Percentiles rank a stretch among this genome's conserved stretches.
phyloP scores from a whole-genome alignment of 306 rosid species.

The Prinsepia uniflora region DNA sequence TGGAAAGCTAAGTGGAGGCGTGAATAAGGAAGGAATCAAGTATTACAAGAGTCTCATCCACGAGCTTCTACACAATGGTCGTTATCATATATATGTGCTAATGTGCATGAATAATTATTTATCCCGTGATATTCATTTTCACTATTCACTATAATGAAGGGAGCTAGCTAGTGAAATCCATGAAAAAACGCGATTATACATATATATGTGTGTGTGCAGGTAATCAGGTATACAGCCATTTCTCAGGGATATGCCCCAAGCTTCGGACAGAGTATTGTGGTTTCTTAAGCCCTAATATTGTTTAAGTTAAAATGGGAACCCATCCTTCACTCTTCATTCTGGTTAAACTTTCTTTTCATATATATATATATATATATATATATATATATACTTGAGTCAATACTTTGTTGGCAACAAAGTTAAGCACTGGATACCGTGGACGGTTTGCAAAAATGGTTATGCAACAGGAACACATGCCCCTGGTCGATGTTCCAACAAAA shows the following conservation, averaged over 20 bases:
- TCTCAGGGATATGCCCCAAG: slow-evolving; percentile 59
- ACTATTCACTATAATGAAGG: too few relatives aligned
- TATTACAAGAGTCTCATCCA: slow-evolving; percentile 55
- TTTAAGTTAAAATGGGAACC: slow-evolving; percentile 26
- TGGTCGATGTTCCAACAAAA: slow-evolving; percentile 44
- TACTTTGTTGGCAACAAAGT: too few relatives aligned
- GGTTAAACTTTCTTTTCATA: too few relatives aligned
- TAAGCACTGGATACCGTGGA: slow-evolving; percentile 64
- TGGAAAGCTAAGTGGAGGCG: slow-evolving; percentile 44
- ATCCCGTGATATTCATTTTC: too few relatives aligned
- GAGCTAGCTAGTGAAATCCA: too few relatives aligned
- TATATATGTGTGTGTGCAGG: too few relatives aligned
- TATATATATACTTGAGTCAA: too few relatives aligned
- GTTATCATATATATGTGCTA: too few relatives aligned
- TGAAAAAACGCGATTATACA: too few relatives aligned
- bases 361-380: too few relatives aligned
- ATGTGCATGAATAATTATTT: too few relatives aligned
- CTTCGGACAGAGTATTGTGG: slow-evolving; percentile 55
- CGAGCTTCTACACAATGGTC: slow-evolving; percentile 49
- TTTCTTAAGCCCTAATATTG: slow-evolving; percentile 43
- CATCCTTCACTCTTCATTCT: too few relatives aligned
- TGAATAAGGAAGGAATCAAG: slow-evolving; percentile 42
- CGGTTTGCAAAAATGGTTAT: slow-evolving; percentile 28
- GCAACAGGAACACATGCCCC: slow-evolving; percentile 45
- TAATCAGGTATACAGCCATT: slow-evolving; percentile 34